Evolutionary conservation across 2,329 filamentous ascomycete genomes (phyloP).

Genomic region (Kalmusia sp.): DNA sequence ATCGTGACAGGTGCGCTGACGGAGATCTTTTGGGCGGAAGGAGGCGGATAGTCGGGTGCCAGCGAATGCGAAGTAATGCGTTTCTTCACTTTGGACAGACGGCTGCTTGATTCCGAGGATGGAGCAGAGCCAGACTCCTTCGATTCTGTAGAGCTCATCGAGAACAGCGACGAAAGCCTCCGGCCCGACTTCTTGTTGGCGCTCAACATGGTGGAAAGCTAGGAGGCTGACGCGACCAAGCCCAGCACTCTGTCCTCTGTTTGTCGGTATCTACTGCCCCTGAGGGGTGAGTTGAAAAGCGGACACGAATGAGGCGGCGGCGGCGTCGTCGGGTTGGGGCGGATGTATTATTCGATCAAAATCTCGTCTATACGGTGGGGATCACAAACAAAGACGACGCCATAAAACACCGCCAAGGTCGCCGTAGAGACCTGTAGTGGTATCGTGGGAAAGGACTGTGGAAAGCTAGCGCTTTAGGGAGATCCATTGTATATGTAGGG

Average conservation of each 20-base stretch:
- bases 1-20: slow-evolving; percentile 32
- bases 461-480: slow-evolving; percentile 4
- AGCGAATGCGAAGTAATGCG: slow-evolving; percentile 41
- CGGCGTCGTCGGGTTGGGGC: slow-evolving; percentile 6
- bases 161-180: slow-evolving; percentile 45
- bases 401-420: slow-evolving; percentile 18
- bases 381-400: slow-evolving; percentile 28
- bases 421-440: slow-evolving; percentile 10
- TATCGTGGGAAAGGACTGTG: neutral
- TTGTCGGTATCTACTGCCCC: neutral
- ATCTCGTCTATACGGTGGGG: slow-evolving; percentile 13
- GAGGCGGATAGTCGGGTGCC: slow-evolving; percentile 37
- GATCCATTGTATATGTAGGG: slow-evolving; percentile 15
- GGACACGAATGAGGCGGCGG: neutral
- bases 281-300: neutral
- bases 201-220: slow-evolving; percentile 19
- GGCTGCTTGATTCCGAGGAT: slow-evolving; percentile 37
- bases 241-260: neutral
- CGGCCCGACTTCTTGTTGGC: slow-evolving; percentile 41
- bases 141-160: slow-evolving; percentile 25
- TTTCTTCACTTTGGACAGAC: slow-evolving; percentile 40
- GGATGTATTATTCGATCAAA: slow-evolving; percentile 13
- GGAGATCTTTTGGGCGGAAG: slow-evolving; percentile 19
- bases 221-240: neutral
- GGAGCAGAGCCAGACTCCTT: slow-evolving; percentile 25